Base-by-base conservation (phyloP, 495 filamentous ascomycete species). In the Pyronema domesticum region DNA sequence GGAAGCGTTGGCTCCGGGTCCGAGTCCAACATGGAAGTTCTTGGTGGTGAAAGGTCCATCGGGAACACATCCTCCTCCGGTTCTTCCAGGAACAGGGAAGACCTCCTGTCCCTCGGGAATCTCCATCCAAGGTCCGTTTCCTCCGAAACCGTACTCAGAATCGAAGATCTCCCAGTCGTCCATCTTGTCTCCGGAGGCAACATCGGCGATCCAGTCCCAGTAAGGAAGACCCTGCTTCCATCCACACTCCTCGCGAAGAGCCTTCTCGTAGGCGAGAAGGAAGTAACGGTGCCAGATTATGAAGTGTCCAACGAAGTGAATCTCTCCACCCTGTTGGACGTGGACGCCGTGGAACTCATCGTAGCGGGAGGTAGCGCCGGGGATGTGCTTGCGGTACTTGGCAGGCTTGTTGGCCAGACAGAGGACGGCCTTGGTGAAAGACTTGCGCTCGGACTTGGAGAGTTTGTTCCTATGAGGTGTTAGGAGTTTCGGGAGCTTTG, bases 301-400 rank as follows among this genome's bases (percentile, higher is more conserved):
- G 67, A 88, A 83, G 54, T 74, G 77, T 15, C 79, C 80, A 48
- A 61, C 17, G 54, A 70, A 76, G 60, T 86, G 83, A 53, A 84
- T 82, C 1, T 58, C 53, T 11, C 70, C 58, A 3, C 79, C 80
- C 61, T 83, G 73, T 55, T 77, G 73, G 63, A 85, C 81, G 63
- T 87, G 83, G 7, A 72, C 73, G 10, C 73, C 79, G 39, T 80
- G 71, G 60, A 86, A 86, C 63, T 87, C 82, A 68, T 87, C 83
- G 58, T 76, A 83, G 14, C 79, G 71, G 30, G 64, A 70, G 50
- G 65, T 70, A 7, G 73, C 74, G 34, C 75, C 75, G 53, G 72
- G 49, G 18, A 68, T 68, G 7, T 68, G 23, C n/a, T 1, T 0
- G 11, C 51, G 60, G 9, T 65, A 66, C n/a, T 65, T 72, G 1